Evolutionary conservation across 148 eudicot genomes (phyloP), one percentile per base, ranked within the genome.

Genomic region (Mesembryanthemum crystallinum): DNA sequence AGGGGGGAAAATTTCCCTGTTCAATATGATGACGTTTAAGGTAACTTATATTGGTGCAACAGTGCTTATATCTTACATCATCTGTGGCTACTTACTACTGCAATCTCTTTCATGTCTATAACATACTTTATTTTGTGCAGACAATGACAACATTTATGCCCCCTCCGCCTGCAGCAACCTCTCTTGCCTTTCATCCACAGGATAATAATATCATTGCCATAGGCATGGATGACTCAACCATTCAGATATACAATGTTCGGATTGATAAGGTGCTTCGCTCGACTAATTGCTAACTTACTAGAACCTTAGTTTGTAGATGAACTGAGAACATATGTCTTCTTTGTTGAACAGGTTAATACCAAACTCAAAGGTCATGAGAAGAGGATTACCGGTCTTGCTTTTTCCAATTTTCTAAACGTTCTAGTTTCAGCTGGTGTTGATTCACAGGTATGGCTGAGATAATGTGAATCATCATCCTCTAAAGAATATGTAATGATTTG

Each of bases 21-120:
- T 90, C 59, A 92, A 92, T 76, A 90, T 89, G 97, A 87, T 87
- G 93, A 90, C 90, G 8, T 92, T 90, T 57, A 92, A 92, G 91
- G 97, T 86, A 81, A 42, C 60, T 21, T n/a, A 6, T 69, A n/a
- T 59, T 54, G n/a, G n/a, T 70, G 21, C 7, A 4, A 8, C 17
- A 30, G 61, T 52, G 73, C 74, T 45, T 49, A 45, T 47, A 47
- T 47, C 35, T 27, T 7, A 21, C 12, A 13, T 47, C 15, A 35
- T 58, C 47, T 43, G 63, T 59, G 21, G 18, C 30, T 18, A 32
- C 33, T 15, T 33, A 29, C 29, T 21, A 21, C n/a, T 69, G 21
- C 32, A n/a, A 23, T 45, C n/a, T 35, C 32, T 72, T 59, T 66
- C 4, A 6, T 54, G 21, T 37, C 20, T 54, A 13, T 55, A 52